A percentile compares a stretch with the other conserved stretches of the same genome.
Conservation (phyloP, 768 basidiomycete species). For the Phallus indusiatus region DNA sequence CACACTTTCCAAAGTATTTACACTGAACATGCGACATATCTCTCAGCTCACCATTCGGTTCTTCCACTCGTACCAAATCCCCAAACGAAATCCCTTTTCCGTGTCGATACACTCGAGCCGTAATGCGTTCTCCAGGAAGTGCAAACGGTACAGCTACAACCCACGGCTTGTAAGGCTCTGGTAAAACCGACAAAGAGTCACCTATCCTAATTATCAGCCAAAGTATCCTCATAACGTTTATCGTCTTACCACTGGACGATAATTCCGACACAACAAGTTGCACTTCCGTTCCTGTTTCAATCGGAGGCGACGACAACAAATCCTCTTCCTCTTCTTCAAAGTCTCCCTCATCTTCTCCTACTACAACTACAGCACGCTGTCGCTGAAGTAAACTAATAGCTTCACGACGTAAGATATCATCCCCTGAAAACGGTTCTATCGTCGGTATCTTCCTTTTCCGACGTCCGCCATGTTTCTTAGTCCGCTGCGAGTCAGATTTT, state of each 20-base stretch:
- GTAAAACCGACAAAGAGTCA: conserved; percentile 52
- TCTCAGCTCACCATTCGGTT: conserved; percentile 53
- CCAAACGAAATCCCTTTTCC: conserved; percentile 65
- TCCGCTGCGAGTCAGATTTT: not conserved
- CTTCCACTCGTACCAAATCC: conserved; percentile 58
- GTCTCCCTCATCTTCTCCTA: not conserved
- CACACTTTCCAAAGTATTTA: conserved; percentile 83
- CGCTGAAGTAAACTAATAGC: not conserved
- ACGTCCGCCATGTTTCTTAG: not conserved
- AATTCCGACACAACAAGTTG: conserved; percentile 57
- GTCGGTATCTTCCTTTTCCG: not conserved
- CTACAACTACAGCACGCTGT: not conserved
- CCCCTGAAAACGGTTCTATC: not conserved
- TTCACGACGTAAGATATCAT: not conserved
- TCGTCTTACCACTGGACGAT: conserved; percentile 49
- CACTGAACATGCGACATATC: conserved; percentile 62
- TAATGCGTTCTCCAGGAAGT: conserved; percentile 74
- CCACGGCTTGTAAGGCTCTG: conserved; percentile 51
- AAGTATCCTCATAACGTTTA: not conserved
- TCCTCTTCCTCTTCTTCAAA: no score
- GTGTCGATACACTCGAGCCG: conserved; percentile 62
- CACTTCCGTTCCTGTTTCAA: conserved; percentile 49
- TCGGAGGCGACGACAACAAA: conserved; percentile 46
- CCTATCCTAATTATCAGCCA: conserved; percentile 30
- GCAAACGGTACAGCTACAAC: conserved; percentile 76